Conservation (phyloP, 352 stramenopile genomes). For the Pythium pyrilobum region DNA sequence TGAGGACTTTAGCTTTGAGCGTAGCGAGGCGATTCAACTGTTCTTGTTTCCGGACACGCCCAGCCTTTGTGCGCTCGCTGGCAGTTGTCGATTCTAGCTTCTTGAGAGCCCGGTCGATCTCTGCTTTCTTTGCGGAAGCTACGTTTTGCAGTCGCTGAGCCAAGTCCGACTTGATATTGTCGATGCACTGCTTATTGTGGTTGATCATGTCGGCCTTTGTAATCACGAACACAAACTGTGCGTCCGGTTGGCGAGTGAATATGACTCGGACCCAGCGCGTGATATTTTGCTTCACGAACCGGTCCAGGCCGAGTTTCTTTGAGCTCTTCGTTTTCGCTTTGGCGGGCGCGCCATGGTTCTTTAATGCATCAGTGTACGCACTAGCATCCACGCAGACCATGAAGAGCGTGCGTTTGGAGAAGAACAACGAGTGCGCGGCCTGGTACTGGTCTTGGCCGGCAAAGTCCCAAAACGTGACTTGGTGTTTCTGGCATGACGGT, state of each 20-base stretch:
- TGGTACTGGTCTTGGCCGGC: constrained; percentile 1
- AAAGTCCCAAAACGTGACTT: constrained; percentile 7
- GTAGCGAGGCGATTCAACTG: background rate
- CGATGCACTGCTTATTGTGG: background rate
- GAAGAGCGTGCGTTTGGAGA: background rate
- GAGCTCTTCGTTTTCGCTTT: too few relatives aligned
- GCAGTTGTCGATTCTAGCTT: background rate
- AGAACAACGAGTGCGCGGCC: constrained; percentile 4
- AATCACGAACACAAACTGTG: background rate
- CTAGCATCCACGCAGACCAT: background rate
- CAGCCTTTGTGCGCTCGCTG: too few relatives aligned
- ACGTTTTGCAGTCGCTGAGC: background rate
- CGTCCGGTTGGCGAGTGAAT: background rate
- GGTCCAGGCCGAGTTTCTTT: background rate
- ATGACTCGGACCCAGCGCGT: background rate
- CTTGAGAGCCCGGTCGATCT: background rate
- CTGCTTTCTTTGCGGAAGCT: background rate
- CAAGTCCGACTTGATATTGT: background rate
- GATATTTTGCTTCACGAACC: background rate
- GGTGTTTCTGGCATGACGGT: background rate
- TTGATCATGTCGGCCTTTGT: background rate
- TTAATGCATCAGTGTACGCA: background rate
- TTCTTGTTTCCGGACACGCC: background rate
- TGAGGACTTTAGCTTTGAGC: background rate
- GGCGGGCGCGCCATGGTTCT: background rate